These are phyloP conservation scores for Vaccinium myrtillus DNA, from an alignment of 148 eudicot genomes.

Conservation along the genomic window DNA sequence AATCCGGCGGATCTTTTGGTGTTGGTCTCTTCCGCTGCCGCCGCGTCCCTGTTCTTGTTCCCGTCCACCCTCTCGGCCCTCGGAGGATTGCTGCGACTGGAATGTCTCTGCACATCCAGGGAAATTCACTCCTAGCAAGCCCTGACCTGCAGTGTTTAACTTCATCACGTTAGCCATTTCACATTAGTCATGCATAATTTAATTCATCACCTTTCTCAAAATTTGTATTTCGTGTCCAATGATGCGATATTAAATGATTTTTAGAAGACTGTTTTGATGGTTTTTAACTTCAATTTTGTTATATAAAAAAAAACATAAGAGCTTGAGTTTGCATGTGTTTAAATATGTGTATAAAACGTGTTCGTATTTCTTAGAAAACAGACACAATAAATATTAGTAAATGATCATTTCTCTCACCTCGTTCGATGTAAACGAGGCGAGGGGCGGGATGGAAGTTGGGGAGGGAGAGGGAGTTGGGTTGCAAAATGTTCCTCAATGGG, in stretches of 20 bases:
- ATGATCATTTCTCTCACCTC: slow-evolving; percentile 28
- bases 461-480: slow-evolving; percentile 44
- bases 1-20: slow-evolving; percentile 66
- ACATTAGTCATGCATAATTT: not conserved
- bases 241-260: not conserved
- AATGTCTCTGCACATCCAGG: slow-evolving; percentile 87
- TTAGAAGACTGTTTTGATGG: not conserved
- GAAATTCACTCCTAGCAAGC: slow-evolving; percentile 46
- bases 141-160: slow-evolving; percentile 43
- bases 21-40: slow-evolving; percentile 29
- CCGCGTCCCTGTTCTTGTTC: slow-evolving; percentile 3
- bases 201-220: not conserved
- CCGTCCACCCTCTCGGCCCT: not conserved
- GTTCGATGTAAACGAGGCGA: slow-evolving; percentile 53
- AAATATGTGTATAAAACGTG: not conserved
- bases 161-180: not conserved
- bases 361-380: not conserved
- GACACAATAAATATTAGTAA: not conserved
- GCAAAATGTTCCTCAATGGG: slow-evolving; percentile 42
- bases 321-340: not conserved
- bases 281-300: not conserved
- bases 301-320: not conserved
- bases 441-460: slow-evolving; percentile 64
- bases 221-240: not conserved
- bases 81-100: slow-evolving; percentile 26